Percentiles rank a stretch among this genome's conserved stretches.
These are phyloP conservation scores for Cryptococcus amylolentus DNA, from an alignment of 1,284 basidiomycete species.

Conservation along the genomic window DNA sequence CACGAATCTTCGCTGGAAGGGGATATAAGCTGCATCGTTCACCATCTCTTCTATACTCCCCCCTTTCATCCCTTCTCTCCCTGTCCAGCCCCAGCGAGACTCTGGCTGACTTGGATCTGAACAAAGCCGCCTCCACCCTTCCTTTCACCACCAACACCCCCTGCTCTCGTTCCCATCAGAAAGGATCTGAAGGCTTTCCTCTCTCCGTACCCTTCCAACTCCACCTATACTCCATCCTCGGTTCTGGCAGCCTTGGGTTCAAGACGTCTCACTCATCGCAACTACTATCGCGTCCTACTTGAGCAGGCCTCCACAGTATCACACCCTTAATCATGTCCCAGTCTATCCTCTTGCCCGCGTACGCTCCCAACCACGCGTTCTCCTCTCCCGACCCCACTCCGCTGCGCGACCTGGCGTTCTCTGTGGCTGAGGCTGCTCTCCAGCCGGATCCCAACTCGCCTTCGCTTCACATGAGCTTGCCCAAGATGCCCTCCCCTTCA, in stretches of 20 bases:
- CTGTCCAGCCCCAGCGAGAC: too few species aligned
- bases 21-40: too few species aligned
- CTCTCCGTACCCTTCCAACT: neutral
- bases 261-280: neutral
- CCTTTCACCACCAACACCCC: neutral
- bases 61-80: too few species aligned
- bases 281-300: neutral
- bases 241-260: conserved; percentile 4
- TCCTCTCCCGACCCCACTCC: conserved; percentile 34
- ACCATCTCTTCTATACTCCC: too few species aligned
- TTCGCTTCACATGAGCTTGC: conserved; percentile 16
- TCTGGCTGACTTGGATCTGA: too few species aligned
- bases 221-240: neutral
- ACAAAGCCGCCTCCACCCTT: too few species aligned
- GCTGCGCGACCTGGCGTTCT: conserved; percentile 39
- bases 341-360: conserved; percentile 19
- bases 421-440: conserved; percentile 44
- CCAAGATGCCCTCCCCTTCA: conserved; percentile 9
- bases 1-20: neutral
- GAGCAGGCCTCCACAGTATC: conserved; percentile 15
- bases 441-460: conserved; percentile 43
- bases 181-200: neutral
- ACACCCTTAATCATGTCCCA: conserved; percentile 16
- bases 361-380: conserved; percentile 13
- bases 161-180: neutral